Conservation (phyloP, 2,329 filamentous ascomycete species). For the Ciborinia camelliae region DNA sequence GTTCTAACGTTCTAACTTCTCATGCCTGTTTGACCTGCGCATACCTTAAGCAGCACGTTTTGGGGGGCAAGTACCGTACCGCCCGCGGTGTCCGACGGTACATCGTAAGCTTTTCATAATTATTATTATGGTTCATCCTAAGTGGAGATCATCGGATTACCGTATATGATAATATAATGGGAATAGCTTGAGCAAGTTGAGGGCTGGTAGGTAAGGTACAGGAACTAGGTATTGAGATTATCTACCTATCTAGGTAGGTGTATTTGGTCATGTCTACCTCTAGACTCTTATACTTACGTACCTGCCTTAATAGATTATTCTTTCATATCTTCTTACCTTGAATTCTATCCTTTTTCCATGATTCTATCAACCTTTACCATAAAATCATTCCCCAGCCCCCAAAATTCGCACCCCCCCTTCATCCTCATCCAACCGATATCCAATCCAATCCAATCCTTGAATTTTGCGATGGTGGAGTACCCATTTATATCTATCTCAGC, state of each 20-base stretch:
- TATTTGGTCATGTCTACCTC: not conserved
- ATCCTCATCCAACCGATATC: not conserved
- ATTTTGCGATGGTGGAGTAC: constrained; percentile 12
- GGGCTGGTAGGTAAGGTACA: too few species aligned
- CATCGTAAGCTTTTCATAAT: not conserved
- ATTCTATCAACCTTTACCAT: not conserved
- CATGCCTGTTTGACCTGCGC: not conserved
- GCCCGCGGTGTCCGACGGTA: not conserved
- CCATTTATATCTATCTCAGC: not conserved
- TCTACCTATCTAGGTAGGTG: too few species aligned
- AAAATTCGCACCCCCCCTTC: not conserved
- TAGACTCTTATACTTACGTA: not conserved
- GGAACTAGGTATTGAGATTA: too few species aligned
- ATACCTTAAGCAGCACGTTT: not conserved
- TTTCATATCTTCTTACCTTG: not conserved
- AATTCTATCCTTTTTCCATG: not conserved
- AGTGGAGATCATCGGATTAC: constrained; percentile 7
- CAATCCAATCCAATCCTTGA: constrained; percentile 12
- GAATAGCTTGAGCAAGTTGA: not conserved
- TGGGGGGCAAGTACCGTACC: not conserved
- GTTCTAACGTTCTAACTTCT: too few species aligned
- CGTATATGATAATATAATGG: not conserved
- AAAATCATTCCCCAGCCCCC: constrained; percentile 8
- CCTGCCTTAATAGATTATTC: not conserved
- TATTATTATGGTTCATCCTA: not conserved